Evolutionary conservation across 768 basidiomycete genomes (phyloP).

Genomic region (Clavaria fumosa): DNA sequence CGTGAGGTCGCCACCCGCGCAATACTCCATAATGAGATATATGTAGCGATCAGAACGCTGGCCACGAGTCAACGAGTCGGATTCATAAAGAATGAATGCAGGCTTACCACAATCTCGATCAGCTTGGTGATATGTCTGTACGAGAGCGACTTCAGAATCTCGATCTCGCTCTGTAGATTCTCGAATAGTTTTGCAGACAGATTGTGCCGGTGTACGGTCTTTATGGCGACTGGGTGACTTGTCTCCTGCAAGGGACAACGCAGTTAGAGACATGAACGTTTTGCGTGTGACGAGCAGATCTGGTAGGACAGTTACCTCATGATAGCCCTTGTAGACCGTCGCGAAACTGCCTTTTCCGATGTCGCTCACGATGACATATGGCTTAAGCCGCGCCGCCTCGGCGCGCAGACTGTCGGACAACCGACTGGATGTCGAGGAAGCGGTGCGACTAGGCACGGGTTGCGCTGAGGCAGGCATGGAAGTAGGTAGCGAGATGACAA

Average conservation of each 20-base stretch:
- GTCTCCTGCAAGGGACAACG: constrained; percentile 38
- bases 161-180: constrained; percentile 96
- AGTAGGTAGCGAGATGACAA: too few relatives aligned
- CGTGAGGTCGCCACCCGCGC: constrained; percentile 89
- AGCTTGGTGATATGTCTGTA: constrained; percentile 89
- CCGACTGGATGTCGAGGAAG: neutral
- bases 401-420: constrained; percentile 1
- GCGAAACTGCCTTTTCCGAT: constrained; percentile 92
- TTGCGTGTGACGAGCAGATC: constrained; percentile 1
- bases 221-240: constrained; percentile 74
- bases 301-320: constrained; percentile 75
- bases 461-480: neutral
- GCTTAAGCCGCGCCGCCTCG: constrained; percentile 59
- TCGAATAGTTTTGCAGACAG: constrained; percentile 88
- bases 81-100: constrained; percentile 3
- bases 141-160: constrained; percentile 85
- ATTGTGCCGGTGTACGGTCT: constrained; percentile 80
- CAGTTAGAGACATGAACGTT: neutral
- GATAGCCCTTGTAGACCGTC: constrained; percentile 88
- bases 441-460: neutral
- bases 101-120: constrained; percentile 75
- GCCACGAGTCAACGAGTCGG: neutral
- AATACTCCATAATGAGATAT: constrained; percentile 96
- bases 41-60: constrained; percentile 65
- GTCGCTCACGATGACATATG: constrained; percentile 61